A percentile compares a stretch with the other conserved stretches of the same genome.
Evolutionary conservation across 2,329 filamentous ascomycete genomes (phyloP).

Genomic region (Colletotrichum higginsianum): DNA sequence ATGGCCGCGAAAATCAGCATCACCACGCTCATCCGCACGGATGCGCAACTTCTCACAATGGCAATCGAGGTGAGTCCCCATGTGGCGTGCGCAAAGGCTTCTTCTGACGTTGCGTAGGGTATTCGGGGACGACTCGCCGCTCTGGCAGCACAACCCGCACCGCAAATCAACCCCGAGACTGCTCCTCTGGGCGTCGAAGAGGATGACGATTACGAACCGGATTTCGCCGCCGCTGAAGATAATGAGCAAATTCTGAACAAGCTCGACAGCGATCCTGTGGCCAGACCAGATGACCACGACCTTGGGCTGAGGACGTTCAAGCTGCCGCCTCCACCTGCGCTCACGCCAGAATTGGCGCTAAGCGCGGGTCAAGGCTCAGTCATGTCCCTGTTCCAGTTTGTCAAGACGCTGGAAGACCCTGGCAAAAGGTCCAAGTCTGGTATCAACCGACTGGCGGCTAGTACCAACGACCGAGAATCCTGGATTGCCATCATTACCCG

Average conservation of each 20-base stretch:
- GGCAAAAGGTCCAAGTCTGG: conserved; percentile 77
- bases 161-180: conserved; percentile 69
- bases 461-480: conserved; percentile 86
- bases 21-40: conserved; percentile 80
- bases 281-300: conserved; percentile 64
- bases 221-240: conserved; percentile 83
- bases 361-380: conserved; percentile 83
- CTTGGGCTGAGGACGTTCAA: conserved; percentile 84
- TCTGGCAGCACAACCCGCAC: conserved; percentile 61
- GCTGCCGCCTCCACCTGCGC: conserved; percentile 80
- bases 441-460: conserved; percentile 87
- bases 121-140: conserved; percentile 66
- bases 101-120: conserved; percentile 54
- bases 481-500: conserved; percentile 92
- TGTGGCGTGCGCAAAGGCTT: conserved; percentile 37
- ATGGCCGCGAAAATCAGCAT: conserved; percentile 87
- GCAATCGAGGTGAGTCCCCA: conserved; percentile 76
- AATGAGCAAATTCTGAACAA: conserved; percentile 84
- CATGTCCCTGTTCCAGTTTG: conserved; percentile 82
- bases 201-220: conserved; percentile 89
- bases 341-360: conserved; percentile 80
- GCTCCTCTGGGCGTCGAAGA: conserved; percentile 76
- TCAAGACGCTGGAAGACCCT: conserved; percentile 79
- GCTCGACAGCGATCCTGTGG: conserved; percentile 71
- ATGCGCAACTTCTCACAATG: conserved; percentile 77